phyloP scores from a whole-genome alignment of 129 eudicot genomes.

The Deinandra increscens region DNA sequence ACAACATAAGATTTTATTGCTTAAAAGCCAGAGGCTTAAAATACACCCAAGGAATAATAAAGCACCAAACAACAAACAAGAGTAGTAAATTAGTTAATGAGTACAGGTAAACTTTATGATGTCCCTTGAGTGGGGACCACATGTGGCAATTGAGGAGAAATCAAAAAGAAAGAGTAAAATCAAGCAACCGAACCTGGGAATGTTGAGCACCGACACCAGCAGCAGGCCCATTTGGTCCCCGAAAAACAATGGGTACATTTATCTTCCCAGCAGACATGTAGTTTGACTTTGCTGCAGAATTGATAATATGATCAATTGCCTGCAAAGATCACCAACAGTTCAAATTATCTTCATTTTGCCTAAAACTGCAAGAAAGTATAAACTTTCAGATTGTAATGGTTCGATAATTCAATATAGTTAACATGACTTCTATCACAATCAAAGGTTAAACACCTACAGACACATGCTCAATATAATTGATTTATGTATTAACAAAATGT shows the following conservation, averaged over 20 bases:
- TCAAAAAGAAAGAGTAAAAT: background rate
- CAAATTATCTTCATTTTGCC: background rate
- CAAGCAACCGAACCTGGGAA: conserved; percentile 51
- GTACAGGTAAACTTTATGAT: background rate
- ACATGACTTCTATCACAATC: background rate
- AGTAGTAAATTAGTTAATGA: background rate
- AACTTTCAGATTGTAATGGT: background rate
- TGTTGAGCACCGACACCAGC: conserved; percentile 99
- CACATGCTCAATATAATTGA: background rate
- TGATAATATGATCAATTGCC: conserved; percentile 97
- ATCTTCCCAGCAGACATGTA: conserved; percentile 97
- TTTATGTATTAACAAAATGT: background rate
- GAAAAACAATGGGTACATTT: conserved; percentile 88
- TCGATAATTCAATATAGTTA: background rate
- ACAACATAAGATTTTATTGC: too few relatives aligned
- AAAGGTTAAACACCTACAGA: background rate
- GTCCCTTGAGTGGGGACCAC: background rate
- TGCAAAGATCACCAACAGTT: conserved; percentile 33
- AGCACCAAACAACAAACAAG: too few relatives aligned
- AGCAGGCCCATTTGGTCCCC: conserved; percentile 99
- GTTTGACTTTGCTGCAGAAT: conserved; percentile 97
- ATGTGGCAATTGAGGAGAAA: background rate
- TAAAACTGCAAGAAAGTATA: background rate
- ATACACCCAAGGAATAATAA: too few relatives aligned
- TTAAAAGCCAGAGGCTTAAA: too few relatives aligned